Evolutionary conservation across 2,329 filamentous ascomycete species (phyloP), one percentile per base, ranked within the genome.

Genomic region (Curvularia verruculosa): DNA sequence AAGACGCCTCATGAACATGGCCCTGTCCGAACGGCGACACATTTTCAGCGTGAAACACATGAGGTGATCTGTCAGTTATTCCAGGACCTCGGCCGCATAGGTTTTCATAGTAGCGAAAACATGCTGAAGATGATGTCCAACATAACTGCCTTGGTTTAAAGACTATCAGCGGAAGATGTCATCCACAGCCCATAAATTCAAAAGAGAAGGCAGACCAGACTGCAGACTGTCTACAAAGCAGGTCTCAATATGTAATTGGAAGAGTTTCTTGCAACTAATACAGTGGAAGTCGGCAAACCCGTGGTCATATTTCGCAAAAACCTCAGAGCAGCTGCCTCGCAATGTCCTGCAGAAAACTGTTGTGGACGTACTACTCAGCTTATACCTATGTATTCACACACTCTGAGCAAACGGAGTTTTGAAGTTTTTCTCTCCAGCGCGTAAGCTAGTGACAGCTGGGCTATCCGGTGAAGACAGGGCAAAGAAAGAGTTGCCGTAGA

Each of bases 341-440:
- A 34, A 10, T 3, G 18, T 5, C 4, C 36, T n/a, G 7, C 3
- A 8, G 13, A 21, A 39, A 34, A 37, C 7, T 13, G 13, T 9
- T 23, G 24, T 1, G 58, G 48, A 7, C 59, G 41, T n/a, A n/a
- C n/a, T n/a, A n/a, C 10, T 52, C 24, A 34, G 72, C 67, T 3
- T 66, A 53, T 72, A 68, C 3, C 71, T 70, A 54, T 68, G 71
- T 5, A 21, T 39, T 37, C 69, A 66, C 69, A 74, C 72, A 15
- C 59, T 45, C 12, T 59, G 44, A 10, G 65, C 61, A 51, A 72
- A 72, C 1, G 61, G 63, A 5, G 68, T 55, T 48, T 71, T 71
- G 34, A 72, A 60, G 37, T 72, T 69, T 21, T 71, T 65, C 7
- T 72, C 58, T 19, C 60, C 39, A 2, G 68, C 69, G 3, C 68